Evolutionary conservation across 805 yeast species (phyloP).

Genomic region (Lipomyces oligophaga): DNA sequence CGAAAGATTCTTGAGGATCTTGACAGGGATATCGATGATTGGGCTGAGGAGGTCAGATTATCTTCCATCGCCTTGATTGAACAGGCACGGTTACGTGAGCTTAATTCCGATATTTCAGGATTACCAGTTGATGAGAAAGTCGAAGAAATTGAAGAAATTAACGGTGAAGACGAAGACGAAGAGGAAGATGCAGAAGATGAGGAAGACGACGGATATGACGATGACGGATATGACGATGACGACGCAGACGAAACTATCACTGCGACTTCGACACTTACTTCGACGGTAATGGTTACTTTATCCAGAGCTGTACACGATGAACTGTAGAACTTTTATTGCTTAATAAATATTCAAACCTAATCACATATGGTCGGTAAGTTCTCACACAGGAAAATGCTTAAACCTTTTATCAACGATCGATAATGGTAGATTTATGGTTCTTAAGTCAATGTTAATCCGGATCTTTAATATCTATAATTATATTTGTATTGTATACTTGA

Average conservation of each 20-base stretch:
- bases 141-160: not conserved
- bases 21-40: slow-evolving; percentile 12
- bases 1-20: slow-evolving; percentile 1
- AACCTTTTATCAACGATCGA: no score
- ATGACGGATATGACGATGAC: slow-evolving; percentile 3
- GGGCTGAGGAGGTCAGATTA: slow-evolving; percentile 12
- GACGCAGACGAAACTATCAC: slow-evolving; percentile 2
- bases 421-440: no score
- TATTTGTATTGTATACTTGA: no score
- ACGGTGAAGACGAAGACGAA: not conserved
- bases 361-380: no score
- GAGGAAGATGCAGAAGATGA: not conserved
- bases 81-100: slow-evolving; percentile 1
- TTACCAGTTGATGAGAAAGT: not conserved
- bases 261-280: slow-evolving; percentile 1
- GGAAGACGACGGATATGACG: slow-evolving; percentile 3
- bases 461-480: no score
- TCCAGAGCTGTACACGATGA: no score
- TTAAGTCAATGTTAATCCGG: no score
- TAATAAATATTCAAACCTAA: no score
- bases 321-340: no score
- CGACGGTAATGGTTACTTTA: slow-evolving; percentile 6
- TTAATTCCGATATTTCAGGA: no score
- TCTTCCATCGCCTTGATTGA: slow-evolving; percentile 5
- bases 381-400: no score